Percentiles rank a stretch among this genome's conserved stretches.
Conservation (phyloP, 192 early-diverging fungal genomes). For the Coemansia nantahalensis region DNA sequence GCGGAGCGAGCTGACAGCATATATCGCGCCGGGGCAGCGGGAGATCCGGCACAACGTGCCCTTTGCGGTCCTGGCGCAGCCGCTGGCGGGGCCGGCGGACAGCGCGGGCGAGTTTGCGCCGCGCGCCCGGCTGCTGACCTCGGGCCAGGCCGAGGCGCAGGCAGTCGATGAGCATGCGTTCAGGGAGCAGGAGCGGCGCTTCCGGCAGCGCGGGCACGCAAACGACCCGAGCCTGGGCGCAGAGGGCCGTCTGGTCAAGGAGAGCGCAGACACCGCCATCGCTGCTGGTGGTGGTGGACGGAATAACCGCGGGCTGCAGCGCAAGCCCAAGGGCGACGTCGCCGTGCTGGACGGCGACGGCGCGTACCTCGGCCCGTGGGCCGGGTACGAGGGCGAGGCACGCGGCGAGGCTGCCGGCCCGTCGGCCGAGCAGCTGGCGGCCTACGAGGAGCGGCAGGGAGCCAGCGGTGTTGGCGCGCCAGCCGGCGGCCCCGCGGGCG, state of each 20-base stretch:
- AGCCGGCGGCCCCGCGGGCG: not conserved
- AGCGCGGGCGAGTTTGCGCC: constrained; percentile 21
- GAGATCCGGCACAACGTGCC: constrained; percentile 25
- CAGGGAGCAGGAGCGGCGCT: constrained; percentile 81
- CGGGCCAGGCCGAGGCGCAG: constrained; percentile 30
- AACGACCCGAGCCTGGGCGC: constrained; percentile 67
- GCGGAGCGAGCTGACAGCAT: constrained; percentile 4
- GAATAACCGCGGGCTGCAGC: constrained; percentile 55
- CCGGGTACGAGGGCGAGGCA: constrained; percentile 84
- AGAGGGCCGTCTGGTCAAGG: constrained; percentile 52
- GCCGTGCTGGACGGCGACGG: constrained; percentile 67
- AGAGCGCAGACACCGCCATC: not conserved
- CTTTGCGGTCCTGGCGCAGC: constrained; percentile 28
- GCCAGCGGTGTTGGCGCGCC: too few relatives aligned
- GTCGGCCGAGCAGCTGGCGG: constrained; percentile 53
- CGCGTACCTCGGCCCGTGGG: constrained; percentile 92
- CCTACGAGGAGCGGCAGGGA: constrained; percentile 34
- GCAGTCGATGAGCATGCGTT: constrained; percentile 55
- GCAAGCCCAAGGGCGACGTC: constrained; percentile 76
- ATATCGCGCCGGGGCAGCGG: constrained; percentile 16
- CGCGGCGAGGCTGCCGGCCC: constrained; percentile 60
- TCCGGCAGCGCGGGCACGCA: constrained; percentile 75
- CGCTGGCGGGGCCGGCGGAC: constrained; percentile 24
- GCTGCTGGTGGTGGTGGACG: constrained; percentile 35
- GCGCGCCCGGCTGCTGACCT: not conserved